These are phyloP conservation scores for Aaosphaeria arxii DNA, from an alignment of 2,329 filamentous ascomycete species.

Conservation along the genomic window DNA sequence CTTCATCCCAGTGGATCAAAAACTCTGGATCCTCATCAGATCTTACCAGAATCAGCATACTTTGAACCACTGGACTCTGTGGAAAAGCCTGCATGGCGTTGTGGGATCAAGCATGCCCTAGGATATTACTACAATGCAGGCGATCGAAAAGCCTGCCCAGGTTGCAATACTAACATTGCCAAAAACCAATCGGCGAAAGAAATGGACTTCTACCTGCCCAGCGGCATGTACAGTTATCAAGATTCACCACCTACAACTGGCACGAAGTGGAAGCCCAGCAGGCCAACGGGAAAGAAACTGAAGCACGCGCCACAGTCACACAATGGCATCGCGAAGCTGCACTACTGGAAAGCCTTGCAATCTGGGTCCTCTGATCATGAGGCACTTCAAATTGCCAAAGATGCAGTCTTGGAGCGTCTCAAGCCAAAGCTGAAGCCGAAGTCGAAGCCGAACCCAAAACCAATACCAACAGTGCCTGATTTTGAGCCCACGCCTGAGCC, in stretches of 20 bases:
- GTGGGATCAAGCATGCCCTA: constrained; percentile 21
- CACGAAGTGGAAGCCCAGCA: constrained; percentile 17
- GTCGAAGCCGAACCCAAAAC: constrained; percentile 2
- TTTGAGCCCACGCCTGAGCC: constrained; percentile 7
- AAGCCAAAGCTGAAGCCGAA: constrained; percentile 2
- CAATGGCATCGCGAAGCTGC: constrained; percentile 23
- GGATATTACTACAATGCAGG: constrained; percentile 29
- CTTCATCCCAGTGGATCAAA: constrained; percentile 12
- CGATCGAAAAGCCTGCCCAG: constrained; percentile 17
- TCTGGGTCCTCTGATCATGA: constrained; percentile 7
- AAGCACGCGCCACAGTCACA: constrained; percentile 10
- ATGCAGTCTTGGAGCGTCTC: constrained; percentile 11
- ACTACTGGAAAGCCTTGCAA: constrained; percentile 16
- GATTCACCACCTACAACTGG: constrained; percentile 5
- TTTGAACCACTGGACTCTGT: constrained; percentile 8
- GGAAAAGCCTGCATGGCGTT: constrained; percentile 23
- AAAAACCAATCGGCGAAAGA: constrained; percentile 5
- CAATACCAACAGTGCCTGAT: not conserved
- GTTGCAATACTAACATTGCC: constrained; percentile 16
- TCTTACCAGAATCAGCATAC: constrained; percentile 17
- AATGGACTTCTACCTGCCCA: constrained; percentile 28
- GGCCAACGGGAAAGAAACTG: constrained; percentile 3
- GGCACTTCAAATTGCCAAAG: constrained; percentile 10
- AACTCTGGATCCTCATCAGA: constrained; percentile 16
- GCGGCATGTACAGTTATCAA: constrained; percentile 12